Evolutionary conservation across 371 early-diverging fungal species (phyloP).

Genomic region (Zopfochytrium polystomum): DNA sequence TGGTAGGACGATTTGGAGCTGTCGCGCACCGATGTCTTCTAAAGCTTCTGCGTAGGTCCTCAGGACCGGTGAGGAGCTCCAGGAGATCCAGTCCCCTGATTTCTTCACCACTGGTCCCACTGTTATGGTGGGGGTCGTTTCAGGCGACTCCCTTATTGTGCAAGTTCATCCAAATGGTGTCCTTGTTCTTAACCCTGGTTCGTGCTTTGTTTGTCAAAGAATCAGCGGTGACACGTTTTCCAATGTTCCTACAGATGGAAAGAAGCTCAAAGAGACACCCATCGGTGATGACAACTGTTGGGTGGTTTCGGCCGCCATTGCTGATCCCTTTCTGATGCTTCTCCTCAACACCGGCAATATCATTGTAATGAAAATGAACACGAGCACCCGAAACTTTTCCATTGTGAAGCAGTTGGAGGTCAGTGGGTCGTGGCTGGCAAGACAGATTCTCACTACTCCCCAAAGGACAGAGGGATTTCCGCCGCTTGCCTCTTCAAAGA

Average conservation of each 20-base stretch:
- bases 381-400: constrained; percentile 24
- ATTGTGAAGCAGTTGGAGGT: constrained; percentile 34
- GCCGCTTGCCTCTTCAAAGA: constrained; percentile 51
- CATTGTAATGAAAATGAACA: constrained; percentile 56
- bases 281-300: constrained; percentile 57
- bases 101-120: constrained; percentile 79
- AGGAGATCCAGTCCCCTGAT: constrained; percentile 69
- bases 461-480: not conserved
- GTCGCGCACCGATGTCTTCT: constrained; percentile 2
- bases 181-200: constrained; percentile 58
- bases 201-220: not conserved
- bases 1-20: constrained; percentile 48
- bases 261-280: constrained; percentile 55
- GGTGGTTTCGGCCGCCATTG: constrained; percentile 71
- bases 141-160: constrained; percentile 64
- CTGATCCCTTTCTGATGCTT: constrained; percentile 79
- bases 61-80: constrained; percentile 77
- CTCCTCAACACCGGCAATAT: constrained; percentile 62
- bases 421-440: constrained; percentile 22
- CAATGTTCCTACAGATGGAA: constrained; percentile 50
- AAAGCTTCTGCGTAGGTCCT: constrained; percentile 53
- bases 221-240: no score
- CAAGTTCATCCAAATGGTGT: constrained; percentile 79
- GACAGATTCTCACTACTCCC: constrained; percentile 14
- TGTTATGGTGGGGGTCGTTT: constrained; percentile 63